Evolutionary conservation across 768 basidiomycete genomes (phyloP).

Genomic region (Naematelia encephala): DNA sequence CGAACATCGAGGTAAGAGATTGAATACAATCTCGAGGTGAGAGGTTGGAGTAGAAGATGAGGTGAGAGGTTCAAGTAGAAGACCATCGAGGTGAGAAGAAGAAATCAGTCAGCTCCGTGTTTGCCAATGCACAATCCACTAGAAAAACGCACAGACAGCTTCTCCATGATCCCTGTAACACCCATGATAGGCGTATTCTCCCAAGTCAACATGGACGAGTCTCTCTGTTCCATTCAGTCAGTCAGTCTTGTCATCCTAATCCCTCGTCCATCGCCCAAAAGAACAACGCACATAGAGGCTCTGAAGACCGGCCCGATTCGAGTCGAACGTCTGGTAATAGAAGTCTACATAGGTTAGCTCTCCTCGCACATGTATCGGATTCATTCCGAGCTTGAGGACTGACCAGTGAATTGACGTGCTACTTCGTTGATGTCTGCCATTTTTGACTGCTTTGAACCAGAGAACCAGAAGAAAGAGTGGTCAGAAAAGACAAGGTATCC

Average conservation of each 20-base stretch:
- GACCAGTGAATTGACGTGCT: slow-evolving; percentile 58
- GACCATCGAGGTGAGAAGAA: no score
- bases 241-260: neutral
- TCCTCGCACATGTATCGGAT: no score
- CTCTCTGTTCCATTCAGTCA: slow-evolving; percentile 57
- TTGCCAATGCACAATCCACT: no score
- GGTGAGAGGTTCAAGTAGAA: neutral
- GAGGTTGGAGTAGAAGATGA: neutral
- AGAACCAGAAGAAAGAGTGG: no score
- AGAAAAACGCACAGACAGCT: slow-evolving; percentile 61
- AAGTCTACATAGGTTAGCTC: slow-evolving; percentile 69
- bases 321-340: slow-evolving; percentile 79
- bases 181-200: slow-evolving; percentile 64
- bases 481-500: neutral
- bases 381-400: slow-evolving; percentile 3
- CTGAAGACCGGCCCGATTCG: slow-evolving; percentile 58
- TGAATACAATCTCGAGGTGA: no score
- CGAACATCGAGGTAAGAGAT: no score
- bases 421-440: slow-evolving; percentile 73
- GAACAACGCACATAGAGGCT: slow-evolving; percentile 70
- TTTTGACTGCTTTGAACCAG: slow-evolving; percentile 32
- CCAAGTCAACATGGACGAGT: slow-evolving; percentile 77
- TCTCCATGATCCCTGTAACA: slow-evolving; percentile 63
- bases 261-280: no score
- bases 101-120: neutral